phyloP scores from a whole-genome alignment of 345 rosid species.

The Passiflora organensis region DNA sequence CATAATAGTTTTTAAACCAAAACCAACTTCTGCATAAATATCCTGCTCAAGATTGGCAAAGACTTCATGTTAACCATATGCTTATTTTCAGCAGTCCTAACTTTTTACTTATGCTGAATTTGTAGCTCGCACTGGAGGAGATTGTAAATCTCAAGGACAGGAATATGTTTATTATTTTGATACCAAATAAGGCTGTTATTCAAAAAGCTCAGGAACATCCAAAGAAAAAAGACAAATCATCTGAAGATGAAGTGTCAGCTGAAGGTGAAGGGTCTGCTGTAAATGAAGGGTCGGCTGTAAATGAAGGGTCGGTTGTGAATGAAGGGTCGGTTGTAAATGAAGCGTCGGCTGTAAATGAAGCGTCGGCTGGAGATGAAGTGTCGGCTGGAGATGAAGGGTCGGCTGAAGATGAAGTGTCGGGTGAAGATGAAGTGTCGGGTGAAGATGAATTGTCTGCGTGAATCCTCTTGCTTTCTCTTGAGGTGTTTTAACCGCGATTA shows the following conservation, averaged over 20 bases:
- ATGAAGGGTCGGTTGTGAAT: too few relatives aligned
- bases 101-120: constrained; percentile 11
- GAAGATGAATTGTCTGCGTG: constrained; percentile 44
- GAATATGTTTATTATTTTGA: constrained; percentile 66
- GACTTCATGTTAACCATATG: background rate
- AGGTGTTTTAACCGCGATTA: too few relatives aligned
- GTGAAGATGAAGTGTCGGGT: too few relatives aligned
- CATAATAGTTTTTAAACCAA: too few relatives aligned
- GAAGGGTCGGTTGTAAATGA: too few relatives aligned
- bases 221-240: constrained; percentile 52
- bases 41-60: background rate
- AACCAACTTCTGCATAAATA: too few relatives aligned
- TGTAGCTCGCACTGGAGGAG: constrained; percentile 89
- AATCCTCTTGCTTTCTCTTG: too few relatives aligned
- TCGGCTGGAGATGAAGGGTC: too few relatives aligned
- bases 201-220: constrained; percentile 67
- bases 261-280: constrained; percentile 57
- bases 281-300: too few relatives aligned
- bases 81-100: background rate
- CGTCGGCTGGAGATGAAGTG: constrained; percentile 57
- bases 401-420: too few relatives aligned
- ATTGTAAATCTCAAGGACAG: constrained; percentile 70
- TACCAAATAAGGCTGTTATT: constrained; percentile 67
- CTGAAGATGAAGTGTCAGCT: constrained; percentile 54
- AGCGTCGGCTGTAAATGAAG: too few relatives aligned